phyloP scores from a whole-genome alignment of 495 filamentous ascomycete species.

The Acidiella bohemica region DNA sequence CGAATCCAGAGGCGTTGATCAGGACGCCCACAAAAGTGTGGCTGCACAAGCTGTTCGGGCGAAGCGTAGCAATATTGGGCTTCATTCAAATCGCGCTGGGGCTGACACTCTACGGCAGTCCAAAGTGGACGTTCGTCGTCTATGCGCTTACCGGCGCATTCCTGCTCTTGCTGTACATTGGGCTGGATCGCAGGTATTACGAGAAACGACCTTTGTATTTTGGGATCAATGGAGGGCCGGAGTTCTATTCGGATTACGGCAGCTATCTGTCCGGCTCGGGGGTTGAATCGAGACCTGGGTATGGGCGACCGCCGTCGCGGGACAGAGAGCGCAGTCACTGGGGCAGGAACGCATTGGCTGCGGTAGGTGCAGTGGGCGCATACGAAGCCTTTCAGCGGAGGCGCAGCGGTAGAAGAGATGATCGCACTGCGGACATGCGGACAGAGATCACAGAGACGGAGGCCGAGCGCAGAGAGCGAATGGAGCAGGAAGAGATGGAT shows the following conservation, averaged over 20 bases:
- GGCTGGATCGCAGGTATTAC: slow-evolving; percentile 46
- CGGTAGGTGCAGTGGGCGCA: slow-evolving; percentile 27
- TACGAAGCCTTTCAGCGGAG: slow-evolving; percentile 47
- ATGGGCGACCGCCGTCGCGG: neutral
- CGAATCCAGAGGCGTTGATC: slow-evolving; percentile 35
- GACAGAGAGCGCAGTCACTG: slow-evolving; percentile 5
- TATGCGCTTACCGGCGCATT: slow-evolving; percentile 61
- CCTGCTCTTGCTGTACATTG: slow-evolving; percentile 55
- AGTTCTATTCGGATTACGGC: slow-evolving; percentile 35
- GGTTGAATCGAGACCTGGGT: slow-evolving; percentile 1
- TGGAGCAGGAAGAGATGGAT: slow-evolving; percentile 9
- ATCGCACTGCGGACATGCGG: slow-evolving; percentile 8
- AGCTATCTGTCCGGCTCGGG: slow-evolving; percentile 35
- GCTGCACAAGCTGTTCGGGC: slow-evolving; percentile 79
- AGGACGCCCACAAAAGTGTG: slow-evolving; percentile 55
- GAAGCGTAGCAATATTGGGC: slow-evolving; percentile 60
- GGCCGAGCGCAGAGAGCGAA: neutral
- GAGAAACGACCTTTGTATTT: slow-evolving; percentile 32
- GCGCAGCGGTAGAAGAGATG: slow-evolving; percentile 39
- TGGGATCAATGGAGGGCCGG: slow-evolving; percentile 31
- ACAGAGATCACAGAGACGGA: neutral
- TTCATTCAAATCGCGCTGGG: slow-evolving; percentile 81
- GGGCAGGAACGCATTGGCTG: slow-evolving; percentile 8
- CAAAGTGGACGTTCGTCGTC: slow-evolving; percentile 68
- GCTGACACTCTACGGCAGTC: slow-evolving; percentile 83